phyloP scores from a whole-genome alignment of 2,329 filamentous ascomycete genomes.

The Scytalidium sp. region DNA sequence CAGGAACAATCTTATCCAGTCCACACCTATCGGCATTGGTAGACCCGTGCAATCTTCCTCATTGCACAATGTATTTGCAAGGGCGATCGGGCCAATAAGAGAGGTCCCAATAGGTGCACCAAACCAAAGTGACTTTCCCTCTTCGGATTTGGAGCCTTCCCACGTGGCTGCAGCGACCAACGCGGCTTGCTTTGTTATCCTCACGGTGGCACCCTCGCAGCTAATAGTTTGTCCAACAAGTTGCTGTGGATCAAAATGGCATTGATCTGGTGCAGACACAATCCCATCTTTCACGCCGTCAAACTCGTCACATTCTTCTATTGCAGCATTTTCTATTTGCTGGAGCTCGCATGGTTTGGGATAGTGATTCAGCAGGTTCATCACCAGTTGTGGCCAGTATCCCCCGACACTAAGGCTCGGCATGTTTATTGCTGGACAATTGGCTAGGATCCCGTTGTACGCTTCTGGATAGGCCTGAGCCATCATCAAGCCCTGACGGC shows the following conservation, averaged over 20 bases:
- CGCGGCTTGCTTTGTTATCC: background rate
- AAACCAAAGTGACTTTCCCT: slow-evolving; percentile 3
- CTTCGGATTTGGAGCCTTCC: background rate
- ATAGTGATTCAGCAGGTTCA: slow-evolving; percentile 8
- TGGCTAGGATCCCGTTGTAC: slow-evolving; percentile 37
- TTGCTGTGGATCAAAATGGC: slow-evolving; percentile 2
- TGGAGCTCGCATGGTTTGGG: slow-evolving; percentile 7
- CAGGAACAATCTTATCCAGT: slow-evolving; percentile 13
- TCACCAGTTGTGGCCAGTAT: slow-evolving; percentile 11
- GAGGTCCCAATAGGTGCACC: background rate
- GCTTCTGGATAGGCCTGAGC: slow-evolving; percentile 33
- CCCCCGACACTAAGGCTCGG: background rate
- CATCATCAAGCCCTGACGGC: slow-evolving; percentile 33
- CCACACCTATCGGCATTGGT: slow-evolving; percentile 25
- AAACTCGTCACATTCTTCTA: slow-evolving; percentile 5
- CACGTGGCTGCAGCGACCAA: slow-evolving; percentile 2
- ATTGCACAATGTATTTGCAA: background rate
- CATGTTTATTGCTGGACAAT: slow-evolving; percentile 34
- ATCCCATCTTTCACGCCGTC: slow-evolving; percentile 9
- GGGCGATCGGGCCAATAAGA: background rate
- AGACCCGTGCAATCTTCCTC: slow-evolving; percentile 4
- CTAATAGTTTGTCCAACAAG: slow-evolving; percentile 4
- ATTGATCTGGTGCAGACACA: slow-evolving; percentile 1
- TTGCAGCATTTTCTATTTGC: slow-evolving; percentile 1
- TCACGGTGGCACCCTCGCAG: slow-evolving; percentile 1